Evolutionary conservation across 2,329 filamentous ascomycete genomes (phyloP).

Genomic region (Corynespora cassiicola): DNA sequence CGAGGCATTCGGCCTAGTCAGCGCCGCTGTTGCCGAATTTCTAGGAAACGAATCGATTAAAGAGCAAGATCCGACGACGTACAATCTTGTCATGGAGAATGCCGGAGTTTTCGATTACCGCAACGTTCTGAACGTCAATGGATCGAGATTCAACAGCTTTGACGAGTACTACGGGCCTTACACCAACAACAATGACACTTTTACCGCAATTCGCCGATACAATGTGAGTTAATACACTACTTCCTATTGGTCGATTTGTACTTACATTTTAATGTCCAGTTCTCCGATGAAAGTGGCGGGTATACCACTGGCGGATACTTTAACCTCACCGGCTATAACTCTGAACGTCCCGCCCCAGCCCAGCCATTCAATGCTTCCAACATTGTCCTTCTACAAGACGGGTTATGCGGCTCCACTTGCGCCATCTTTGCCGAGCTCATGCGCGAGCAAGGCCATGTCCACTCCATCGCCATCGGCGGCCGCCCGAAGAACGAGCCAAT

Average conservation of each 20-base stretch:
- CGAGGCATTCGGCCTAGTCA: slow-evolving; percentile 39
- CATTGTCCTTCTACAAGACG: slow-evolving; percentile 45
- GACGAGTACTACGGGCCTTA: slow-evolving; percentile 38
- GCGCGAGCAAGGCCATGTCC: slow-evolving; percentile 46
- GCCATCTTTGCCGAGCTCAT: slow-evolving; percentile 50
- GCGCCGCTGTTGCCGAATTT: slow-evolving; percentile 19
- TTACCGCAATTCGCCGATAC: slow-evolving; percentile 46
- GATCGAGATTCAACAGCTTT: slow-evolving; percentile 33
- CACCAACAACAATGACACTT: slow-evolving; percentile 25
- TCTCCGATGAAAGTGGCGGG: slow-evolving; percentile 4
- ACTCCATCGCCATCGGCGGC: slow-evolving; percentile 45
- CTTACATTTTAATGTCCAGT: not conserved
- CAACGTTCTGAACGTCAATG: slow-evolving; percentile 18
- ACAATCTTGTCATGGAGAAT: slow-evolving; percentile 1
- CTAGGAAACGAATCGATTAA: slow-evolving; percentile 33
- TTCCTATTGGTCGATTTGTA: slow-evolving; percentile 44
- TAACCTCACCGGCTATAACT: slow-evolving; percentile 11
- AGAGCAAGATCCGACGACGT: slow-evolving; percentile 2
- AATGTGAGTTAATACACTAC: slow-evolving; percentile 42
- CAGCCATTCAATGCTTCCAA: slow-evolving; percentile 36
- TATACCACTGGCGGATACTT: slow-evolving; percentile 2
- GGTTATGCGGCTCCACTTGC: slow-evolving; percentile 48
- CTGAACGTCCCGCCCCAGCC: slow-evolving; percentile 6
- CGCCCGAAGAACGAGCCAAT: slow-evolving; percentile 41
- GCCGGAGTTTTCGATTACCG: slow-evolving; percentile 21